Conservation (phyloP, 129 eudicot species). For the sunflower (Helianthus annuus) region HanXRQr2.0-SUNRISE NC_035443.2:179299185-179299684, state of each 20-base stretch:
- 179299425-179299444: background rate
- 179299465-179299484: background rate
- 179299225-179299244: too few relatives aligned
- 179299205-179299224: too few relatives aligned
- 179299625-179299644: too few relatives aligned
- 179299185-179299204: too few relatives aligned
- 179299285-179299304: too few relatives aligned
- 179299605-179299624: background rate
- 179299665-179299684: background rate
- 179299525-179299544: conserved; percentile 4
- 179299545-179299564: background rate
- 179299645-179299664: too few relatives aligned
- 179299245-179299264: too few relatives aligned
- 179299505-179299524: background rate
- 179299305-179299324: too few relatives aligned
- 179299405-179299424: background rate
- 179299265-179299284: too few relatives aligned
- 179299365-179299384: background rate
- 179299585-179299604: background rate
- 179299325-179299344: background rate
- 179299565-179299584: background rate
- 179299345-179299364: background rate
- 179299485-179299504: too few relatives aligned
- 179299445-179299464: background rate
- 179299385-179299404: conserved; percentile 2